Evolutionary conservation across 2,329 filamentous ascomycete genomes (phyloP), one percentile per base, ranked within the genome.

Genomic region (Aspergillus sp.): DNA sequence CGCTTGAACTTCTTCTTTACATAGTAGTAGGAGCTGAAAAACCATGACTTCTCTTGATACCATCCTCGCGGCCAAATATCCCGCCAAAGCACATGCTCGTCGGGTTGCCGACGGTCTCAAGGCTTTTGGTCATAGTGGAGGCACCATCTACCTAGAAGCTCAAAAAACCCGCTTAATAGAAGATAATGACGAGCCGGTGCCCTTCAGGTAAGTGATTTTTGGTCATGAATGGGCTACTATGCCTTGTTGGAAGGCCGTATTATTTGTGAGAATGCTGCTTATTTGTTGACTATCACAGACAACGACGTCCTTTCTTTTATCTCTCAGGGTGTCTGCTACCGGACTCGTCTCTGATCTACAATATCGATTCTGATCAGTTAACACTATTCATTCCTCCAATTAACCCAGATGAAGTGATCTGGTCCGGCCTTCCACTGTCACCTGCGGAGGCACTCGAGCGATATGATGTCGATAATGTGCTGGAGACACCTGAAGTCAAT

Each of bases 301-400:
- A 97, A 77, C 90, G 93, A 62, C 88, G 95, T 55, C 90, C 87
- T 74, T 99, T 99, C 79, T 97, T 90, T 84, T 99, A 99, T 76
- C 82, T 98, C 45, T 93, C 91, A 22, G 95, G 95, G 66, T 96
- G 87, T 70, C 83, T 87, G 61, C 82, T 96, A 30, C 84, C 93
- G 58, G 92, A 97, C 75, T 89, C 89, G 68, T 87, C 88, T 71
- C 84, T 91, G 59, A 83, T 88, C 56, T 96, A 97, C 79, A 88
- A 96, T 64, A 88, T 96, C 57, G 80, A 83, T 46, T 82, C 85
- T 48, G 83, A 86, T 63, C 86, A 86, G 66, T 84, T 93, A 41
- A 96, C 88, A 3, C 86, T 99, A 49, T 99, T 93, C 78, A 93
- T 99, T 67, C 93, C 95, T 2, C 90, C 92, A 15, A 84, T 89